Conservation (phyloP, 805 yeast genomes). For the Metschnikowia kunwiensis region DNA sequence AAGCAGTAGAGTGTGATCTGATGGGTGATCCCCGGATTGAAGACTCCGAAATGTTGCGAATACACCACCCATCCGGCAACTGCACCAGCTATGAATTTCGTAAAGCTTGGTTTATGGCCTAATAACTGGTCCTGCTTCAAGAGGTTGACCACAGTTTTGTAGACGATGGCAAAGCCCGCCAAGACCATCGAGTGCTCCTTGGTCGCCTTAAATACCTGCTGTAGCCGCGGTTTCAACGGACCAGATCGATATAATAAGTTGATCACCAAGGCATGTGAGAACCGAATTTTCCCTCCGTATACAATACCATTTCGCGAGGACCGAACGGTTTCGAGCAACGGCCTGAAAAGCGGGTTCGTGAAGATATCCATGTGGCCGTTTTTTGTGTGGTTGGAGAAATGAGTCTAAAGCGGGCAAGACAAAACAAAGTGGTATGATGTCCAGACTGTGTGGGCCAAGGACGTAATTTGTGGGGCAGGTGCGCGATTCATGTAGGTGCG, state of each 20-base stretch:
- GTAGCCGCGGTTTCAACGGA: conserved; percentile 43
- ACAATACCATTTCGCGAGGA: conserved; percentile 49
- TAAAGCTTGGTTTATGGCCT: conserved; percentile 29
- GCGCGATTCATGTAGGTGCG: too few relatives aligned
- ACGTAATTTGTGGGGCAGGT: too few relatives aligned
- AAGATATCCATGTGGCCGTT: conserved; percentile 22
- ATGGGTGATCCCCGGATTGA: conserved; percentile 54
- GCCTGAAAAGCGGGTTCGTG: conserved; percentile 24
- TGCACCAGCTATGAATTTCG: conserved; percentile 39
- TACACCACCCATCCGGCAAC: conserved; percentile 43
- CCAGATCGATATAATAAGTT: conserved; percentile 54
- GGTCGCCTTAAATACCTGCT: conserved; percentile 50
- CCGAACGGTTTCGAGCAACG: conserved; percentile 34
- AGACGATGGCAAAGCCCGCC: conserved; percentile 54
- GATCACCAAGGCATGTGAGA: conserved; percentile 64
- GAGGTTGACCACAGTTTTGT: conserved; percentile 39
- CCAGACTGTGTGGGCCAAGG: too few relatives aligned
- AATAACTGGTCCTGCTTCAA: conserved; percentile 32
- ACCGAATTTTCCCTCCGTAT: conserved; percentile 60
- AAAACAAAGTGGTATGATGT: too few relatives aligned
- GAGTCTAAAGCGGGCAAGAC: too few relatives aligned
- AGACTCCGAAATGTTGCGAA: conserved; percentile 42
- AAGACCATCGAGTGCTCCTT: conserved; percentile 53
- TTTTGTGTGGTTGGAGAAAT: not conserved
- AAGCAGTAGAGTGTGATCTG: conserved; percentile 74